Base-by-base conservation (phyloP, 2,329 filamentous ascomycete species). In the Grosmannia clavigera region DNA sequence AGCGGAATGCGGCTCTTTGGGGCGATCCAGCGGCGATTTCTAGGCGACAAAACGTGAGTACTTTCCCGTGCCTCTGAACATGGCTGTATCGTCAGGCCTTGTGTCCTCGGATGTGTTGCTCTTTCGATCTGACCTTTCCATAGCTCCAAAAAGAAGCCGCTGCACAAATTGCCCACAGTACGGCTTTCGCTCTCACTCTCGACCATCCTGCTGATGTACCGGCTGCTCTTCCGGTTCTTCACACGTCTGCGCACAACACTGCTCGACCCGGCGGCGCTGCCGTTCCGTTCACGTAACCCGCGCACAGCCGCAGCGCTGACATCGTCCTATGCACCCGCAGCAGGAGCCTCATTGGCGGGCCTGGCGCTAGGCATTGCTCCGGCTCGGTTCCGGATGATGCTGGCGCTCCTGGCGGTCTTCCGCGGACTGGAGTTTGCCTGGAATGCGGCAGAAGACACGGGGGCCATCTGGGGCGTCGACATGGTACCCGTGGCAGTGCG, bases 151-250 rank as follows among this genome's bases (percentile, higher is more conserved):
- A 82, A 80, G 66, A 73, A 79, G 51, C 77, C 81, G 0, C 74
- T 84, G 19, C 79, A 82, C 73, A 82, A 80, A 63, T 90, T 86
- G 0, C 78, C 85, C 0, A 87, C 88, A 29, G 76, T 94, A 57
- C 83, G 91, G 60, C 78, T 96, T 11, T 92, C 91, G 0, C 77
- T 92, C 10, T 94, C 90, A 0, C 79, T 96, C 16, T 92, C 91
- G 19, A 81, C 88, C 3, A 90, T 96, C 64, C 80, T 97, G 25
- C 83, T 97, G 52, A 83, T 70, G 63, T 94, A 99, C 71, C 85
- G 94, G 35, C 78, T 96, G 1, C 83, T 97, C 31, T 90, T 92
- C 74, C 89, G 92, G 61, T 96, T 97, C 78, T 88, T 97, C 67
- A 82, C 82, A 31, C 83, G 90, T 33, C 76, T 97, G 52, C 86